Base-by-base conservation (phyloP, 1,284 basidiomycete species). In the Coniferiporia sulphurascens region DNA sequence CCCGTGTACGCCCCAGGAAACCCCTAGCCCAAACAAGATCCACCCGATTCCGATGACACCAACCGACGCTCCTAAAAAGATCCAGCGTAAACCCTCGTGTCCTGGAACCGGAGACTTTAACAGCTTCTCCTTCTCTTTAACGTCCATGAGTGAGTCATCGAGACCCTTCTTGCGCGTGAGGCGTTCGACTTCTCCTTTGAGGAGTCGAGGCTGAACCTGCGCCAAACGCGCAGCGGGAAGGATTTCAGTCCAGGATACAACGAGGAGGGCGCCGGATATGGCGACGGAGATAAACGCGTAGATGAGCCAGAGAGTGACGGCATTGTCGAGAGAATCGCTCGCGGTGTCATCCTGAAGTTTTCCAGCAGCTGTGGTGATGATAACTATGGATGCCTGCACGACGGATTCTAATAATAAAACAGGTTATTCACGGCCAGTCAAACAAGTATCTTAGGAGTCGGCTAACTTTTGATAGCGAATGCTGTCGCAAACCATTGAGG, bases 1-100 rank as follows among this genome's bases (percentile, higher is more conserved):
- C 27, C 74, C 76, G 63, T 77, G 76, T 51, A 77, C 75, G 35
- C 76, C 76, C 76, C 76, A 78, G 15, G 62, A 65, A n/a, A 78
- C 72, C 36, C 76, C 76, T 52, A 78, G 54, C 4, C 75, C 76
- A 62, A 78, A 78, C 69, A 78, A 72, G 48, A 76, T 65, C 76
- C 76, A 78, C n/a, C 73, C 76, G 41, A 77, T 65, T 46, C 76
- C 54, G 45, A 78, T 70, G 51, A 77, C 64, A 6, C 66, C 70
- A 6, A 72, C 52, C 8, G 70, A 70, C 3, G 65, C 63, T 9
- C 54, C 65, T 19, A 71, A 58, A 62, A 67, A 72, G 17, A 65
- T 59, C 72, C 70, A 72, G 55, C 68, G 63, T 41, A 68, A 52
- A 50, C 52, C 63, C 46, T 36, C 62, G 52, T 34, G 56, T 38